Evolutionary conservation across 805 yeast genomes (phyloP).

Genomic region (Yarrowia sp.): DNA sequence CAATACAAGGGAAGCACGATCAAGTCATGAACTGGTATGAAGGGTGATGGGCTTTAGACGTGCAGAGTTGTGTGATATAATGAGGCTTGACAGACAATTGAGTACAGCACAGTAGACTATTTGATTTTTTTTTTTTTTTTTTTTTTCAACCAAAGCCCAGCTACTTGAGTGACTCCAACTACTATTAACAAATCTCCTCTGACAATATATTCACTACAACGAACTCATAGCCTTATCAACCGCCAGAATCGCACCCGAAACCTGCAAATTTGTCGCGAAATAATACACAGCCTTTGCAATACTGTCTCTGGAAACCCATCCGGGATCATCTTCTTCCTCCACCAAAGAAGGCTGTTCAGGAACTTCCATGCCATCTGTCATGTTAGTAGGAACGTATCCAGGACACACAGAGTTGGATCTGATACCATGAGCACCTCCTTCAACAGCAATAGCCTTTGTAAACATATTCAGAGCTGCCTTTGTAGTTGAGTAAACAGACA

Average conservation of each 20-base stretch:
- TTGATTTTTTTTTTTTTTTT: too few relatives aligned
- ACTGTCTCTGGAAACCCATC: slow-evolving; percentile 24
- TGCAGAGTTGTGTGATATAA: too few relatives aligned
- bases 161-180: too few relatives aligned
- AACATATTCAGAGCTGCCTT: slow-evolving; percentile 70
- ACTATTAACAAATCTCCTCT: too few relatives aligned
- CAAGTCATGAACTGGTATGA: too few relatives aligned
- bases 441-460: slow-evolving; percentile 57
- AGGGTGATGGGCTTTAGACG: too few relatives aligned
- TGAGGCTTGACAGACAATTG: too few relatives aligned
- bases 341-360: slow-evolving; percentile 24
- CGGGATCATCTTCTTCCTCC: slow-evolving; percentile 22
- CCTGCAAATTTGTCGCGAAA: slow-evolving; percentile 29
- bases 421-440: slow-evolving; percentile 51
- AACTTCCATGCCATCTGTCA: slow-evolving; percentile 39
- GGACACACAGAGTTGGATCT: slow-evolving; percentile 68
- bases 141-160: too few relatives aligned
- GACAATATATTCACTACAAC: background rate
- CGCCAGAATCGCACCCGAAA: slow-evolving; percentile 30
- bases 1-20: too few relatives aligned
- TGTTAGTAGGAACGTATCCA: slow-evolving; percentile 65
- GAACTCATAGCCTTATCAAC: slow-evolving; percentile 31
- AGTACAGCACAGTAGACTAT: too few relatives aligned
- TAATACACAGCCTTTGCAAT: slow-evolving; percentile 32
- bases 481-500: slow-evolving; percentile 64